A percentile compares a stretch with the other conserved stretches of the same genome.
These are phyloP conservation scores for Pinus tabuliformis DNA, from an alignment of 75 land plant genomes.

Conservation along the genomic window DNA sequence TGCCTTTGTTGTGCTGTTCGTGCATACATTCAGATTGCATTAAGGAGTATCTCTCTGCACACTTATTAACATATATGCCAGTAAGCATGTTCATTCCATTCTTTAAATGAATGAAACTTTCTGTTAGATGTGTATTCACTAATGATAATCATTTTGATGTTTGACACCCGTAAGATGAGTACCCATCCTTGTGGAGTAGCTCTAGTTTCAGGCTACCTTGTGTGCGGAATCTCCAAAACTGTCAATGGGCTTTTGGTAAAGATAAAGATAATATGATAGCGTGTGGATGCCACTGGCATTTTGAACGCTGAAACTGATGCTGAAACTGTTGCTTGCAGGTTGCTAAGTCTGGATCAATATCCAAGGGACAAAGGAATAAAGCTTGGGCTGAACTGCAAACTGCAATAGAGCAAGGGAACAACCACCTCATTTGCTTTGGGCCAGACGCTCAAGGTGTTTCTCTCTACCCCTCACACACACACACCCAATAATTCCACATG, in stretches of 20 bases:
- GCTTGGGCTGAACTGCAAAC: constrained; percentile 7
- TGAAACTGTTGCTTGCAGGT: constrained; percentile 2
- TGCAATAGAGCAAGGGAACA: neutral
- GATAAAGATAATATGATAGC: neutral
- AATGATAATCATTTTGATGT: neutral
- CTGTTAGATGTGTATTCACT: neutral
- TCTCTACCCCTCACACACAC: neutral
- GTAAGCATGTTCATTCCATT: neutral
- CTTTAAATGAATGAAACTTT: neutral
- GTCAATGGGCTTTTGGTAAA: neutral
- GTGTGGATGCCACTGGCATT: no score
- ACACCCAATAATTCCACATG: no score
- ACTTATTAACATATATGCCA: neutral
- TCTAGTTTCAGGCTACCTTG: neutral
- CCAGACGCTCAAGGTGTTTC: neutral
- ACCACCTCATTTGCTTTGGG: constrained; percentile 1
- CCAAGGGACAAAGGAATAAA: constrained; percentile 2
- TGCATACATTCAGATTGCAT: no score
- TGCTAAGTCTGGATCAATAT: constrained; percentile 8
- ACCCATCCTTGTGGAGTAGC: neutral
- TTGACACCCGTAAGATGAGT: neutral
- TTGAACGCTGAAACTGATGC: no score
- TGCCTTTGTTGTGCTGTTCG: no score
- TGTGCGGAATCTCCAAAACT: neutral
- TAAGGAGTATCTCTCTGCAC: neutral